Evolutionary conservation across 2,329 filamentous ascomycete species (phyloP), one percentile per base, ranked within the genome.

Genomic region (Aureobasidium uvarum): DNA sequence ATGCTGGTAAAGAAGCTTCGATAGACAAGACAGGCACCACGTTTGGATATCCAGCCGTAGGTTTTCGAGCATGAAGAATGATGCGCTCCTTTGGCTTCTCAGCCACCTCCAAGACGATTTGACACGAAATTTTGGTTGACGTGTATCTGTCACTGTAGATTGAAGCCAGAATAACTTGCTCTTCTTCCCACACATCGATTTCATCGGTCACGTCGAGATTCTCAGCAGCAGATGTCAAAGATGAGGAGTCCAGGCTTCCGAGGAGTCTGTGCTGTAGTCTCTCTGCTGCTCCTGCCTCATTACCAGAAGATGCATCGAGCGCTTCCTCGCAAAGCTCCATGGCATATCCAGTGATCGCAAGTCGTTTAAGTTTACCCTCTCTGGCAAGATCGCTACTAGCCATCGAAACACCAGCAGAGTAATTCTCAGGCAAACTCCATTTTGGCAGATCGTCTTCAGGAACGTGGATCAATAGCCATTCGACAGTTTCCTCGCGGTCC

Each of bases 401-500:
- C 69, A 99, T 88, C 51, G 89, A 92, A 31, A 98, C 88, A 25
- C 95, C 95, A 33, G 93, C 94, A 13, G 90, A 88, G 75, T 99
- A 99, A 67, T 88, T 90, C 77, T 96, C 93, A 0, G 95, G 95
- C 48, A 99, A 80, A 71, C 91, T 91, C 92, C 94, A 98, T 7
- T 85, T 82, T 1, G 95, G 95, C n/a, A 98, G 80, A 72, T 98
- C 95, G 74, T 99, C 95, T 74, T 99, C 95, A 1, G 95, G 95
- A 2, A 99, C 92, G 77, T 99, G 94, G 60, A 98, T 93, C 56
- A 99, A 84, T 18, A 99, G 83, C 95, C 95, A 99, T 75, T 98
- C 94, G 2, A 99, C 83, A 18, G 92, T 89, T 77, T 99, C 95
- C 74, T 97, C 93, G 36, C 89, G 85, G 74, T 96, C 92, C 76